Evolutionary conservation across 805 yeast species (phyloP).

Genomic region (Metschnikowia chrysomelidarum): DNA sequence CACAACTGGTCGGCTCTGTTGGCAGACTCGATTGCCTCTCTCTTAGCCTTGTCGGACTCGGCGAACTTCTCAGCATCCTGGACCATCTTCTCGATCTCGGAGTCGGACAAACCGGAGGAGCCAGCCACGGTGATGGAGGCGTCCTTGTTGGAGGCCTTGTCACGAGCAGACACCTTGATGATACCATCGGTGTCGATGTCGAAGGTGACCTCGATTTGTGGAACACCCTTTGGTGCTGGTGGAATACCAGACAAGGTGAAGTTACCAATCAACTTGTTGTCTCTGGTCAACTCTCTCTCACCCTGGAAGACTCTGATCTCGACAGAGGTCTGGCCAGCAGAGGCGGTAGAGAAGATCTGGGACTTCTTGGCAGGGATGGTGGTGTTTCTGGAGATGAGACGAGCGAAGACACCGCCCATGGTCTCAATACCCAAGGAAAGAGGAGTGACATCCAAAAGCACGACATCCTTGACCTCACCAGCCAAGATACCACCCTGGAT

Average conservation of each 20-base stretch:
- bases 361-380: conserved; percentile 97
- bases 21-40: conserved; percentile 79
- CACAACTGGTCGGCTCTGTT: conserved; percentile 81
- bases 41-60: conserved; percentile 83
- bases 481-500: conserved; percentile 96
- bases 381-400: conserved; percentile 88
- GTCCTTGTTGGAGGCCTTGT: conserved; percentile 89
- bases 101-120: conserved; percentile 86
- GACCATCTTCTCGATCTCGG: conserved; percentile 89
- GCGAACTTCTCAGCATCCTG: conserved; percentile 87
- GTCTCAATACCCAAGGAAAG: conserved; percentile 95
- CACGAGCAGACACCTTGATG: conserved; percentile 91
- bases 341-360: conserved; percentile 92
- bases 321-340: conserved; percentile 94
- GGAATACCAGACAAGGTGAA: conserved; percentile 93
- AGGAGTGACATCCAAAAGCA: conserved; percentile 86
- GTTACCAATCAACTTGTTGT: conserved; percentile 96
- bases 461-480: conserved; percentile 92
- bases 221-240: conserved; percentile 93
- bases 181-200: conserved; percentile 98
- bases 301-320: conserved; percentile 99
- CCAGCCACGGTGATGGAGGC: conserved; percentile 96
- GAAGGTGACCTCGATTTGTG: conserved; percentile 91
- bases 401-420: conserved; percentile 95
- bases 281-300: conserved; percentile 97